Base-by-base conservation (phyloP, 176 grass and related monocot genomes). In the Oryza meyeriana region DNA sequence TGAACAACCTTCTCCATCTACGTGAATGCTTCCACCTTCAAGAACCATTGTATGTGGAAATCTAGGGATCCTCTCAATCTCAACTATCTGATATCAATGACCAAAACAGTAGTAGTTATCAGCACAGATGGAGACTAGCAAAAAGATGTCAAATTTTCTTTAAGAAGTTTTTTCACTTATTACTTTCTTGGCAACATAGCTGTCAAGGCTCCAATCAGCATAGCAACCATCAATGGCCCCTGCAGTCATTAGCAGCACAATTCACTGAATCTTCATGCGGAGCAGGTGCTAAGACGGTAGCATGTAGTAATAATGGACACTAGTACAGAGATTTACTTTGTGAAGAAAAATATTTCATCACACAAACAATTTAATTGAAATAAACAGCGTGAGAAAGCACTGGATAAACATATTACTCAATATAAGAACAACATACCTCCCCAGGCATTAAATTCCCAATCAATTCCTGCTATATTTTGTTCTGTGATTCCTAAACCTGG, bases 11-110 rank as follows among this genome's bases (percentile, higher is more conserved):
- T 98, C 95, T 48, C 92, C 92, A 36, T 98, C 95, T 18, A 94
- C 95, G 77, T 98, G 95, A 69, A 98, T 94, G 75, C 95, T 94
- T 91, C 95, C 95, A 79, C 95, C 95, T 87, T 98, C 95, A 12
- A 98, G 88, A 82, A 98, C 55, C 79, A 98, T 98, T n/a, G 58
- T 62, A 32, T 98, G 95, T 9, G 79, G 55, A 86, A 93, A 95
- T 82, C 90, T 87, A 89, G 86, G 66, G 42, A 87, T 66, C 79
- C 70, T 89, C 77, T 98, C 92, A 16, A 91, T 87, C 35, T 91
- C 92, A 0, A 91, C 34, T 77, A 98, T 95, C 95, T 95, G 79
- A 69, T 85, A 76, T 58, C 5, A 42, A 68, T 27, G 20, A 0
- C 13, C 79, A 9, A 57, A 34, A 67, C 4, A 68, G 24, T 17